Base-by-base conservation (phyloP, 140 eudicot genomes). In the Flaveria floridana region DNA sequence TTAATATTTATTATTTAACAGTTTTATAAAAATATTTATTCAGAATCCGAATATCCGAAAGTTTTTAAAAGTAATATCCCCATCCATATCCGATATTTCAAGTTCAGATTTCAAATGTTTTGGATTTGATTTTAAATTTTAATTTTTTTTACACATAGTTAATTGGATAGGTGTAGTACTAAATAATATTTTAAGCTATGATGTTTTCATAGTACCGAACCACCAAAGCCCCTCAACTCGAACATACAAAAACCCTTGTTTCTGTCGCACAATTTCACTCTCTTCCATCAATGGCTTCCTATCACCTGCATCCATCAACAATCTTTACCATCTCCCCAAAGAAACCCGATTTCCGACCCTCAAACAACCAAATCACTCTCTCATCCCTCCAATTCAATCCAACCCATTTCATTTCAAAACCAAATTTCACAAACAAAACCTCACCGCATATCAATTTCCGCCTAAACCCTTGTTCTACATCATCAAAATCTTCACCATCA, bases 241-340 rank as follows among this genome's bases (percentile, higher is more conserved):
- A 18, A 6, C 26, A 28, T 48, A 72, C 52, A 51, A 65, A 62
- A 19, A 4, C 68, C 58, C 67, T 78, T 52, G 79, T 52, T 68
- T 65, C 76, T 21, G 44, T 52, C 78, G 65, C 80, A 48, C 42
- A 71, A 20, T 6, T 71, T 11, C 65, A 19, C 59, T n/a, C 56
- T 23, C 48, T 71, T 10, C 47, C 9, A 70, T 76, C 75, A 73
- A 88, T 88, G 95, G 95, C 91, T 80, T 84, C 87, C 70, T 41
- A 68, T 75, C 59, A 76, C 72, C 77, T 85, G 16, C 79, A 56
- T 71, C 76, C 83, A 25, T 47, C 82, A 55, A 82, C 80, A 71
- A 53, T 72, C 21, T 64, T 68, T 1, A 62, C 81, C 65, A 15
- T 83, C 77, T 65, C 84, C 75, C 72, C 47, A 14, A 71, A 41